Evolutionary conservation across 257 asterid genomes (phyloP), one percentile per base, ranked within the genome.

Genomic region (Petunia secreta): DNA sequence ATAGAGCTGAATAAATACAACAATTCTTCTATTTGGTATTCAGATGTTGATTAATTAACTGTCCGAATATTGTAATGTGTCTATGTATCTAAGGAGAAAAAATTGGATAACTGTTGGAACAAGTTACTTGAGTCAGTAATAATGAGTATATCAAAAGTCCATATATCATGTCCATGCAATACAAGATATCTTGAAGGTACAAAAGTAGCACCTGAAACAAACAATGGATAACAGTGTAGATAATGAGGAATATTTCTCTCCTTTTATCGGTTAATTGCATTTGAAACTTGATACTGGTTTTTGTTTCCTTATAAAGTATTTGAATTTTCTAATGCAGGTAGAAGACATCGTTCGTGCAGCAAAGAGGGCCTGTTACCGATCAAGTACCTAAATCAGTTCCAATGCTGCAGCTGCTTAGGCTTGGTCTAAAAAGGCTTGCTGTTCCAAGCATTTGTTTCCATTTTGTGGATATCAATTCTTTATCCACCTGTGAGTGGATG

Each of bases 261-360:
- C 34, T 25, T 71, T 48, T 48, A 71, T 36, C 5, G 34, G 6
- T 5, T 43, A 71, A 48, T 48, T 71, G 60, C 60, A 34, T 71
- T 71, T 48, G 77, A 34, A 48, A 48, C 62, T 11, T 52, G 55
- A 52, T 52, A 9, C 55, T 52, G 55, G 55, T 52, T 52, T 52
- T 52, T 52, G 14, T 52, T 52, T 9, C 55, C 55, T 52, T 52
- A 2, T 8, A 4, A 52, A 52, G 55, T 43, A 41, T 14, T 64
- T 63, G 5, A 77, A 16, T 59, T 59, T 37, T 64, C 65, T 37
- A 11, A 43, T 9, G 40, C 83, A 84, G 84, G 50, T 86, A 39
- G 89, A 84, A 1, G 89, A 84, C 69, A 77, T 86, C 0, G 84
- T 82, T 63, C 86, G 89, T 16, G 89, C 89, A 46, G 86, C 81